These are phyloP conservation scores for Neofusicoccum cordaticola DNA, from an alignment of 2,329 filamentous ascomycete species.

Conservation along the genomic window DNA sequence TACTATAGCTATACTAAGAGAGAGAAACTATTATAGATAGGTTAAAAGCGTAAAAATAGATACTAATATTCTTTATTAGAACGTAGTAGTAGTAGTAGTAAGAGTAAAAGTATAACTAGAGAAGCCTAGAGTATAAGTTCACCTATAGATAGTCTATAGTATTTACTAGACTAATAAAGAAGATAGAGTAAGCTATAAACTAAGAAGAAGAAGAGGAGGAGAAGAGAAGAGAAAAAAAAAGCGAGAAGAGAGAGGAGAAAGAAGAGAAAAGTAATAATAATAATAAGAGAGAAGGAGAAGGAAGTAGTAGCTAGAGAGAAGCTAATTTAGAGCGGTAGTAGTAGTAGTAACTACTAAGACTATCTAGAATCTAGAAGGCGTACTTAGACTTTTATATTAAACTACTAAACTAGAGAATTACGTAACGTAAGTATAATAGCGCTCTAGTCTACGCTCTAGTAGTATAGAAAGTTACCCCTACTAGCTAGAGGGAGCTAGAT, in stretches of 20 bases:
- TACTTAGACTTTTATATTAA: no score
- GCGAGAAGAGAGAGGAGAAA: no score
- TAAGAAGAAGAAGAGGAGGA: not conserved
- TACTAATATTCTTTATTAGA: constrained; percentile 25
- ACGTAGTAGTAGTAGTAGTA: no score
- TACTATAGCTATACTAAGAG: constrained; percentile 23
- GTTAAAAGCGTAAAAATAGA: constrained; percentile 20
- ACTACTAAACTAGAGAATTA: no score
- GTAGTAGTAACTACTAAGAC: not conserved
- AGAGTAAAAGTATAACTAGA: constrained; percentile 13
- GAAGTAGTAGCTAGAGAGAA: not conserved
- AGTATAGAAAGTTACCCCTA: no score
- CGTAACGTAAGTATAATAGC: no score
- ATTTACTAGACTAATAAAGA: constrained; percentile 18
- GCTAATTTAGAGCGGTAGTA: not conserved
- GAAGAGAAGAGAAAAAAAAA: no score
- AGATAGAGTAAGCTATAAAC: not conserved
- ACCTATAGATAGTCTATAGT: constrained; percentile 19
- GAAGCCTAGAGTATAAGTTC: constrained; percentile 20
- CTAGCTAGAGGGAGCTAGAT: no score
- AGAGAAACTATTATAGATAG: constrained; percentile 18
- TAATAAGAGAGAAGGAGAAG: no score
- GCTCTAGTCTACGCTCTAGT: no score
- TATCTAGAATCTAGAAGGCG: no score
- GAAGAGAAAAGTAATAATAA: not conserved